Base-by-base conservation (phyloP, 208 protist genomes). In the Acanthamoeba sp. region DNA sequence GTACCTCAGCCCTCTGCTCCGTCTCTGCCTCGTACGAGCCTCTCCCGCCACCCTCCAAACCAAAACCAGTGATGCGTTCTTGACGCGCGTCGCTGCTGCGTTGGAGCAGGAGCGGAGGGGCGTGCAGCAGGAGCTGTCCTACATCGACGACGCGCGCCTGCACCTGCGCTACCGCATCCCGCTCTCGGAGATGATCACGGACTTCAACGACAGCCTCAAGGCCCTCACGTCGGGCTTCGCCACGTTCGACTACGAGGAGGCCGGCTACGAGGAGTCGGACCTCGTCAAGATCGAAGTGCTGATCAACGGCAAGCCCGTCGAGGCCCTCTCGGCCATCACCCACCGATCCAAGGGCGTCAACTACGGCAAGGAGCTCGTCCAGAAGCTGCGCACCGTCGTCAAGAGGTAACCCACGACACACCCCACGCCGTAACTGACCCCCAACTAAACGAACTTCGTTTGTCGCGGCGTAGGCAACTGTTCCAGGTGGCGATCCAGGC, bases 181-280 rank as follows among this genome's bases (percentile, higher is more conserved):
- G 1, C 96, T 99, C 6, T 96, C 97, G 27, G 99, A 99, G 95
- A 96, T 99, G 57, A 97, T 98, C 42, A 98, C 98, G 4, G 98
- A 99, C 85, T 99, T 99, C 96, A 99, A 99, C 97, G 97, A 98
- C 59, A 89, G 95, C 38, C 95, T 99, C 34, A 99, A 99, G 96
- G 97, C 97, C 66, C 20, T 89, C 2, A 89, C 91, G 32, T 87
- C 91, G 29, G 82, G 82, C 52, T 89, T 69, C 57, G 82, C 82
- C 27, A 98, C 97, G 29, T 97, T 99, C 6, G 98, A 99, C 90
- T 99, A 99, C 95, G 98, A 99, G 94, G 98, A 99, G 50, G 84
- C 95, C 9, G 97, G 97, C 18, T 99, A 99, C 96, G 95, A 97
- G 48, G 71, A 95, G 80, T 95, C 98, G 1, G 97, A 99, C 84